phyloP scores from a whole-genome alignment of 768 basidiomycete species.

The Dendrothele bispora region DNA sequence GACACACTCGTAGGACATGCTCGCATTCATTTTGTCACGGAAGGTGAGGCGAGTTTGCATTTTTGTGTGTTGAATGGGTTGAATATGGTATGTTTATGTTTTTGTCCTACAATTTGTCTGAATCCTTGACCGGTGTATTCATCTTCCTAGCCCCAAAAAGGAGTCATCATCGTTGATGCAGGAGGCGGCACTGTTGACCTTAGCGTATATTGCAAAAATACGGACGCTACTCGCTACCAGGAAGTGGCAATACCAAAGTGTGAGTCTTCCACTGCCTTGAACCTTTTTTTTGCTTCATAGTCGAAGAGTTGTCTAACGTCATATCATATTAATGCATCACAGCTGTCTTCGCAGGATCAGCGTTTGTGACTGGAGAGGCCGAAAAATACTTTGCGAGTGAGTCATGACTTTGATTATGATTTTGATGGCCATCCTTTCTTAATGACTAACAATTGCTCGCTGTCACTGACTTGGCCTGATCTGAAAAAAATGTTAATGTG shows the following conservation, averaged over 20 bases:
- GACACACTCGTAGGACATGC: conserved; percentile 33
- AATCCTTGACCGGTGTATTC: neutral
- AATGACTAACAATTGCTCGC: too few relatives aligned
- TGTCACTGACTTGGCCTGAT: neutral
- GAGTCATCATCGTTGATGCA: conserved; percentile 57
- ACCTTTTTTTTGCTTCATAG: neutral
- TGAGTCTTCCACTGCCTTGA: conserved; percentile 15
- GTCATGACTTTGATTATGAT: neutral
- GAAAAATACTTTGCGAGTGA: conserved; percentile 37
- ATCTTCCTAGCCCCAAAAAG: conserved; percentile 37
- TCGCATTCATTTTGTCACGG: conserved; percentile 45
- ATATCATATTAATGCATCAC: conserved; percentile 4
- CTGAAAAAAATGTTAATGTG: neutral
- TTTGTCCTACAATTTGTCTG: conserved; percentile 15
- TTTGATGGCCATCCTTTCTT: neutral
- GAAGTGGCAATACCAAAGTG: conserved; percentile 51
- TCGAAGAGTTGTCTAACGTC: neutral
- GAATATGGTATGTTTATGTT: conserved; percentile 9
- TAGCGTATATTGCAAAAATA: conserved; percentile 47
- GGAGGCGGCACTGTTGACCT: conserved; percentile 65
- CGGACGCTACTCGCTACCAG: conserved; percentile 32
- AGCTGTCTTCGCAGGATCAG: conserved; percentile 52
- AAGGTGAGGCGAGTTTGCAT: conserved; percentile 55
- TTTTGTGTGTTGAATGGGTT: conserved; percentile 42
- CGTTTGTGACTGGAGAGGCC: conserved; percentile 49